phyloP scores from a whole-genome alignment of 345 rosid species.

The Dimocarpus longan region DNA sequence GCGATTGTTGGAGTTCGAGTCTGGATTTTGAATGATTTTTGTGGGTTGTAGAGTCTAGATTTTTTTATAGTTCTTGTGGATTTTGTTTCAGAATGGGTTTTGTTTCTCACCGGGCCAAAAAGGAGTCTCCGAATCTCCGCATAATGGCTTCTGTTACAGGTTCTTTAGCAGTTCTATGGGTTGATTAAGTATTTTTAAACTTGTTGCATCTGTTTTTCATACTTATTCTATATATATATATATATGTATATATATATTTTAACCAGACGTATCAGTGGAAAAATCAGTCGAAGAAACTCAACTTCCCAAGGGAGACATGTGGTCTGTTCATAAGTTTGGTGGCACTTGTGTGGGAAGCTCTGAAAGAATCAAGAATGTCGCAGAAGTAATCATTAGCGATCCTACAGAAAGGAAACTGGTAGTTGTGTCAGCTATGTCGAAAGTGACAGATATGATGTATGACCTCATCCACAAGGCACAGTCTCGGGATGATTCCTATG shows the following conservation, averaged over 20 bases:
- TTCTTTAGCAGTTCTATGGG: slow-evolving; percentile 25
- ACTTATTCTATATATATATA: not conserved
- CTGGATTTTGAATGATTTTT: not conserved
- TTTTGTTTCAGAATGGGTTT: slow-evolving; percentile 36
- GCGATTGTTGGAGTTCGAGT: not conserved
- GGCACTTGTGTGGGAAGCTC: slow-evolving; percentile 97
- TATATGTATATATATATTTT: no score
- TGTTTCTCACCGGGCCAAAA: slow-evolving; percentile 32
- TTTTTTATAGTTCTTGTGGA: not conserved
- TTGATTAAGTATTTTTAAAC: not conserved
- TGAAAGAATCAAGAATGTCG: slow-evolving; percentile 83
- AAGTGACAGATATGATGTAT: slow-evolving; percentile 99
- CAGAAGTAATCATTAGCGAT: slow-evolving; percentile 68
- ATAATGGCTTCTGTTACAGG: slow-evolving; percentile 61
- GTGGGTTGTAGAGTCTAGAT: not conserved
- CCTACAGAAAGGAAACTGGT: slow-evolving; percentile 73
- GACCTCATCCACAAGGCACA: slow-evolving; percentile 87
- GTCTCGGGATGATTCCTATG: slow-evolving; percentile 77
- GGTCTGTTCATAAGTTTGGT: slow-evolving; percentile 98
- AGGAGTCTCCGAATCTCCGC: slow-evolving; percentile 33
- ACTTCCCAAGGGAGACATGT: slow-evolving; percentile 67
- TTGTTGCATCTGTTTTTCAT: not conserved
- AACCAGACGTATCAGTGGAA: slow-evolving; percentile 50
- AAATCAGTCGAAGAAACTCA: slow-evolving; percentile 43
- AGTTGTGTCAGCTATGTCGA: slow-evolving; percentile 97